Base-by-base conservation (phyloP, 768 basidiomycete species). In the Lactifluus subvellereus region DNA sequence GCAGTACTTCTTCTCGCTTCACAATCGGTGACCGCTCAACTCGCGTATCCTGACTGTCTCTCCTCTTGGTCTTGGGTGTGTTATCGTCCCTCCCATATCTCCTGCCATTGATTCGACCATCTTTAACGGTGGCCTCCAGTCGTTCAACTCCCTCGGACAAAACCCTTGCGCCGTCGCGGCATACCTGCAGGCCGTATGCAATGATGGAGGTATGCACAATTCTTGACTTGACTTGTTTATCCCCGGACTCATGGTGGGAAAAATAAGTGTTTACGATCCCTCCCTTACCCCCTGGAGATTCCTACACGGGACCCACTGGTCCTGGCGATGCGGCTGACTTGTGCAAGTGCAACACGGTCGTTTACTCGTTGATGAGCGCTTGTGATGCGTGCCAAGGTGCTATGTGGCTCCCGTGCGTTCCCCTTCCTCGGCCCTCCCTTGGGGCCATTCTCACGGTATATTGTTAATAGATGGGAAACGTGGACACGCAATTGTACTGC, bases 291-390 rank as follows among this genome's bases (percentile, higher is more conserved):
- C 4, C 47, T 6, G 48, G 47, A 1, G 22, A 55, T 43, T 64
- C 63, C 37, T 60, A 64, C 43, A 27, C 42, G 27, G 63, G 63
- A 3, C 59, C 63, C 6, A 51, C 40, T 1, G 63, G 58, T 71
- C 73, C 71, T 61, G 54, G n/a, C 30, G 48, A 57, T 53, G 42
- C 71, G 37, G n/a, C 60, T 60, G 71, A 75, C 54, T 6, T 22
- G 14, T 75, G 75, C 65, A 64, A 71, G 42, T 77, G 75, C 63
- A 74, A 71, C 27, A 68, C 68, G 13, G 71, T 72, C 20, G 69
- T 74, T 13, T 77, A 75, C 62, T 72, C 72, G 10, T 68, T 77
- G 8, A 67, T 73, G 37, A 70, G 73, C 50, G 75, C 74, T 22
- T 77, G 76, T 63, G 71, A 63, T 20, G 70, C 68, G 18, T 77